Evolutionary conservation across 2,329 filamentous ascomycete species (phyloP).

Genomic region (Trichoderma polysporum): DNA sequence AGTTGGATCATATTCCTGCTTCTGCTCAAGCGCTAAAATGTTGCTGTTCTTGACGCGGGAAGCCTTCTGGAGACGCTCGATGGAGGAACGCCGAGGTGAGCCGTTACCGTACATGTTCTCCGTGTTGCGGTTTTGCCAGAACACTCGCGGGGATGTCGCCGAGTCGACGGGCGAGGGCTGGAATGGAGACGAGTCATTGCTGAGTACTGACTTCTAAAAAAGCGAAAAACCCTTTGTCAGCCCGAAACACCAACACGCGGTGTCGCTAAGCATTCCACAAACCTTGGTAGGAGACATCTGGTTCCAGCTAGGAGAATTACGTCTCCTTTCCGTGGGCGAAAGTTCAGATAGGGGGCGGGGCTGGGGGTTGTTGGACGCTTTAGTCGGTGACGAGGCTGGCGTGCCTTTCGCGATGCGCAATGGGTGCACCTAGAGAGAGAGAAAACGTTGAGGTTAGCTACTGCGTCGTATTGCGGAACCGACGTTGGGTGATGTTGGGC

Average conservation of each 20-base stretch:
- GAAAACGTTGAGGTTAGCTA: slow-evolving; percentile 1
- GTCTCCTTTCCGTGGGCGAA: slow-evolving; percentile 77
- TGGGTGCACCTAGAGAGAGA: slow-evolving; percentile 62
- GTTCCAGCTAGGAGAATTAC: slow-evolving; percentile 91
- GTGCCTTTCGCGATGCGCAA: slow-evolving; percentile 75
- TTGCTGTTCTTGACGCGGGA: slow-evolving; percentile 97
- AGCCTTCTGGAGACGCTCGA: slow-evolving; percentile 91
- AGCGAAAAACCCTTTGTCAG: slow-evolving; percentile 23
- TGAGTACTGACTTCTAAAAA: slow-evolving; percentile 64
- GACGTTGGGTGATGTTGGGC: slow-evolving; percentile 23
- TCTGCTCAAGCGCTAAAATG: slow-evolving; percentile 90
- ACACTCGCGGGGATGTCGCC: slow-evolving; percentile 74
- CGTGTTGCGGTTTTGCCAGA: slow-evolving; percentile 81
- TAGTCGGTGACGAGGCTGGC: slow-evolving; percentile 59
- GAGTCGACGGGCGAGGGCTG: slow-evolving; percentile 75
- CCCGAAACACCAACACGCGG: slow-evolving; percentile 7
- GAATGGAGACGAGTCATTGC: slow-evolving; percentile 77
- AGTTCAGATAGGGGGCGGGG: slow-evolving; percentile 85
- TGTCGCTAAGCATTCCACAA: slow-evolving; percentile 24
- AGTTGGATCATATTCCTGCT: slow-evolving; percentile 87
- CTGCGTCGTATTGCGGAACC: background rate
- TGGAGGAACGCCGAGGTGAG: slow-evolving; percentile 78
- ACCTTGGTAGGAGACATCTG: slow-evolving; percentile 51
- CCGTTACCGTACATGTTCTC: slow-evolving; percentile 72
- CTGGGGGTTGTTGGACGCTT: slow-evolving; percentile 58